Evolutionary conservation across 2,329 filamentous ascomycete genomes (phyloP), one percentile per base, ranked within the genome.

Genomic region (Didymosphaeria variabile): DNA sequence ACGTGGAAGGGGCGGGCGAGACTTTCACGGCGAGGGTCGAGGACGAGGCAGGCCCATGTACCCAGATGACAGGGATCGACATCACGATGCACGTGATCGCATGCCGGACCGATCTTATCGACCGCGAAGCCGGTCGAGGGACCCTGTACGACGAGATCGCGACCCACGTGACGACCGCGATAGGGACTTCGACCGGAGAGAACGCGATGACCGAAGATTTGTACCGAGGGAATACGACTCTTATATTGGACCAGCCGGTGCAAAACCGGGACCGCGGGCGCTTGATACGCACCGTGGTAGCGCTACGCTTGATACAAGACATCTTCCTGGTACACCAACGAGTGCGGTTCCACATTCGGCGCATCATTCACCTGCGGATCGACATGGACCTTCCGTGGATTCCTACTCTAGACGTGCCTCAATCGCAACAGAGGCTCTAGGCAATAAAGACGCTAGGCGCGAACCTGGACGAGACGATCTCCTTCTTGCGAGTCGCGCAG

Each of bases 111-210:
- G 73, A 61, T 84, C 86, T 13, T 90, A 91, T 67, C 79, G 83
- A 57, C 85, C 85, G 19, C 83, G 90, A 69, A 89, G 87, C 69
- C 85, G 89, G 64, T 90, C 89, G 64, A 86, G 89, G 70, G 87
- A 89, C 70, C 86, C 88, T 15, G 54, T 75, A 59, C 73, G 80
- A 34, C 77, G 80, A 59, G 90, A 90, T 46, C 82, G 81, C 61
- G 81, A 84, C 51, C 51, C 67, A 21, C 69, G 77, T 45, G 77
- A 79, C 49, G 77, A 55, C 19, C 53, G 53, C n/a, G 53, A 73
- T 63, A 78, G 70, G 65, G 81, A 75, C 57, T 79, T 77, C 32
- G 77, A 79, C 34, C 70, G 76, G 26, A 71, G 78, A 49, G 75
- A 80, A 12, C 74, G 77, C 26, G 74, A 79, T 26, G 81, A 83